Evolutionary conservation across 352 stramenopile genomes (phyloP).

Genomic region (Globisporangium spiculum): DNA sequence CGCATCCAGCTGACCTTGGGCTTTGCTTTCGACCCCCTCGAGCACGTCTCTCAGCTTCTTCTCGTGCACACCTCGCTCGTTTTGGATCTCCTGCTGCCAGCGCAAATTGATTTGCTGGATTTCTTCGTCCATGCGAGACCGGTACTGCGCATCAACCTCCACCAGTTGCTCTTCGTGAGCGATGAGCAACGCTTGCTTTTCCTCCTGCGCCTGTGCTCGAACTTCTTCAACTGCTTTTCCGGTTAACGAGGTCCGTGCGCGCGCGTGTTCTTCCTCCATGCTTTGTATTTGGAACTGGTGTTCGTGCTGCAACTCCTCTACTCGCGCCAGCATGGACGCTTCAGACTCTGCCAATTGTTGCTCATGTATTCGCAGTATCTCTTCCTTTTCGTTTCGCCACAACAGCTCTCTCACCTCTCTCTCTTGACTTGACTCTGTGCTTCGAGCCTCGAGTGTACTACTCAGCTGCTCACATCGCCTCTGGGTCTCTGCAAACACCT

Average conservation of each 20-base stretch:
- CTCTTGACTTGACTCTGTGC: not conserved
- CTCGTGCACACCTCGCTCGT: slow-evolving; percentile 26
- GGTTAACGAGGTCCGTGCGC: not conserved
- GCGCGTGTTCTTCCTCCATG: not conserved
- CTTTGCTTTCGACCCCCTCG: slow-evolving; percentile 31
- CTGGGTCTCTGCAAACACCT: slow-evolving; percentile 9
- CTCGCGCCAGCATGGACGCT: not conserved
- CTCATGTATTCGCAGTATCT: not conserved
- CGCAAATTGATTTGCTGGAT: slow-evolving; percentile 21
- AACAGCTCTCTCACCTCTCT: not conserved
- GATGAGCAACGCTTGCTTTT: not conserved
- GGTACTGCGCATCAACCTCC: slow-evolving; percentile 15
- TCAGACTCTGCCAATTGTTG: slow-evolving; percentile 6
- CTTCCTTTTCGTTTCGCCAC: slow-evolving; percentile 12
- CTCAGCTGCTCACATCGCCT: slow-evolving; percentile 7
- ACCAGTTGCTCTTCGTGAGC: slow-evolving; percentile 7
- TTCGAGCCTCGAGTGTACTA: not conserved
- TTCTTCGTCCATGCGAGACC: slow-evolving; percentile 28
- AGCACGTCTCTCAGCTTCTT: slow-evolving; percentile 33
- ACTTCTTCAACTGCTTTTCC: slow-evolving; percentile 9
- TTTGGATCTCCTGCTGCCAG: slow-evolving; percentile 38
- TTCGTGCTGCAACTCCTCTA: not conserved
- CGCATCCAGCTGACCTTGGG: slow-evolving; percentile 27
- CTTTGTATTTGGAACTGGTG: not conserved
- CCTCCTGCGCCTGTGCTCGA: not conserved